These are phyloP conservation scores for Magnaporthiopsis incrustans DNA, from an alignment of 2,329 filamentous ascomycete species.

Conservation along the genomic window DNA sequence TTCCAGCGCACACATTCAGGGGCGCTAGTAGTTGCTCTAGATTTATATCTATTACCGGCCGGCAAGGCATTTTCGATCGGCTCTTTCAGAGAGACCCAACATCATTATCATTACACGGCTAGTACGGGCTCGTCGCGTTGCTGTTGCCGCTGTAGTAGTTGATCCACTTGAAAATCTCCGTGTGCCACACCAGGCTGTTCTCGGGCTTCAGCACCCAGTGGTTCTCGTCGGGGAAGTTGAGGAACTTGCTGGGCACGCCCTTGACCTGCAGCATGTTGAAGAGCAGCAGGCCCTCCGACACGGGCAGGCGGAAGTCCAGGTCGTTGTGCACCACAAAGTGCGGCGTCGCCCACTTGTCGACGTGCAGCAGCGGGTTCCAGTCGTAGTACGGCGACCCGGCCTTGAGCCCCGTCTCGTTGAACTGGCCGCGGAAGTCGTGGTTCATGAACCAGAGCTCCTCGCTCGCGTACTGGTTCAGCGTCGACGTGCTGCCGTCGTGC, in stretches of 20 bases:
- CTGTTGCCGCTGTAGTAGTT: slow-evolving; percentile 41
- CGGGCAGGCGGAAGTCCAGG: slow-evolving; percentile 58
- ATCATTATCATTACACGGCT: not conserved
- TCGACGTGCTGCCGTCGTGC: slow-evolving; percentile 37
- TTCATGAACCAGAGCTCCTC: slow-evolving; percentile 29
- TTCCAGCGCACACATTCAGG: too few relatives aligned
- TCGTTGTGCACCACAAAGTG: slow-evolving; percentile 64
- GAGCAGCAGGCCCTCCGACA: slow-evolving; percentile 58
- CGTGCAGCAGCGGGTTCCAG: slow-evolving; percentile 38
- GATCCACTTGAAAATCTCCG: slow-evolving; percentile 60
- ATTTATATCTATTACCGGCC: too few relatives aligned
- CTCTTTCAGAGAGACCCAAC: too few relatives aligned
- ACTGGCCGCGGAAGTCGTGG: slow-evolving; percentile 40
- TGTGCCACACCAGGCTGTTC: slow-evolving; percentile 62
- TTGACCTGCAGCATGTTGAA: slow-evolving; percentile 61
- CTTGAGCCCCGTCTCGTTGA: slow-evolving; percentile 4
- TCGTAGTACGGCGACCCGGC: slow-evolving; percentile 30
- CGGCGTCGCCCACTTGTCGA: slow-evolving; percentile 57
- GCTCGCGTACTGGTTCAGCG: slow-evolving; percentile 24
- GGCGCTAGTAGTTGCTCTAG: too few relatives aligned
- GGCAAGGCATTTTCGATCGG: too few relatives aligned
- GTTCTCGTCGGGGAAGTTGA: slow-evolving; percentile 66
- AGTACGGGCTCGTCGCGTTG: slow-evolving; percentile 11
- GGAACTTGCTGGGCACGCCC: slow-evolving; percentile 56
- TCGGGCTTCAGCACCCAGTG: slow-evolving; percentile 65